Conservation (phyloP, 2,329 filamentous ascomycete species). For the Talaromyces rugulosus region DNA sequence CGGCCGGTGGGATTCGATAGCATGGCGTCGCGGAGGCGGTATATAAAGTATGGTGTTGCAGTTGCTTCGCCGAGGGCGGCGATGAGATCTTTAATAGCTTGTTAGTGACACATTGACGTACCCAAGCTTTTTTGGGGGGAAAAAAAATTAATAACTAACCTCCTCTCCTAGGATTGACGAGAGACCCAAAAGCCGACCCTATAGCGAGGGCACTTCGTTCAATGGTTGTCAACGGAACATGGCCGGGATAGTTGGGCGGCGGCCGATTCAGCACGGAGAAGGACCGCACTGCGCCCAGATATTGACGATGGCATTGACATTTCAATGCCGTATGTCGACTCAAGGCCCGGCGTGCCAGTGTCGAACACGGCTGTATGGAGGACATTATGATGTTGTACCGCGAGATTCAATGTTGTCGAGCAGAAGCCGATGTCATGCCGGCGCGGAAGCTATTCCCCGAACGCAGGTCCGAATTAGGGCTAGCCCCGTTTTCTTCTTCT, state of each 20-base stretch:
- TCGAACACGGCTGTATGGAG: neutral
- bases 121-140: neutral
- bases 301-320: neutral
- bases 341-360: neutral
- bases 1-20: constrained; percentile 77
- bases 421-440: neutral
- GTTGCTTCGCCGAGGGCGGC: constrained; percentile 92
- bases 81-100: constrained; percentile 67
- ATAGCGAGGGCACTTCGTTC: constrained; percentile 70
- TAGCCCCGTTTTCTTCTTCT: neutral
- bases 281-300: constrained; percentile 23
- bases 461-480: neutral
- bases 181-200: constrained; percentile 56
- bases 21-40: constrained; percentile 88
- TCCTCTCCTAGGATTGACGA: constrained; percentile 73
- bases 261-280: constrained; percentile 87
- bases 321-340: neutral
- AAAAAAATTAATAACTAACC: constrained; percentile 47
- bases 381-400: neutral
- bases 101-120: neutral
- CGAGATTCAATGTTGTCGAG: neutral
- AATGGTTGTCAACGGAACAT: constrained; percentile 76
- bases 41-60: constrained; percentile 90
- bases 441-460: neutral
- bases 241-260: constrained; percentile 80